A percentile compares a stretch with the other conserved stretches of the same genome.
phyloP scores from a whole-genome alignment of 371 early-diverging fungal species.

The Mortierella sp. region DNA sequence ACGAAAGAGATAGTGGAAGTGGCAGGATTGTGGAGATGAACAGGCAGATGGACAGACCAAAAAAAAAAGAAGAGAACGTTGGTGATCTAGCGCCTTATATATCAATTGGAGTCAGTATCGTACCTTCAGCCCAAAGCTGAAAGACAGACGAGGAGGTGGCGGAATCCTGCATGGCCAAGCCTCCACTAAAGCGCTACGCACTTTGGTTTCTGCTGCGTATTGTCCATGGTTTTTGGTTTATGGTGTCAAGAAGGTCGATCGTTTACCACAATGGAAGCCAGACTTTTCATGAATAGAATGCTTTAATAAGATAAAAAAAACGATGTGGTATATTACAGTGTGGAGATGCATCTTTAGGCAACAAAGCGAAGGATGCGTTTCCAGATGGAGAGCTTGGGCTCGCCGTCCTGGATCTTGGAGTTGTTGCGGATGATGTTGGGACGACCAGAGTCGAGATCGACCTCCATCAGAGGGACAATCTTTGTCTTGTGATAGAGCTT shows the following conservation, averaged over 20 bases:
- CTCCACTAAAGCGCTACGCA: background rate
- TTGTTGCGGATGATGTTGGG: slow-evolving; percentile 31
- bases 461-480: slow-evolving; percentile 68
- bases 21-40: background rate
- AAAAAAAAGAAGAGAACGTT: background rate
- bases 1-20: background rate
- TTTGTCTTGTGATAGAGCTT: slow-evolving; percentile 67
- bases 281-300: background rate
- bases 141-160: no score
- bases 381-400: slow-evolving; percentile 17
- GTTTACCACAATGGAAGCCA: background rate
- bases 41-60: background rate
- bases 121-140: background rate
- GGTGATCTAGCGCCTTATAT: background rate
- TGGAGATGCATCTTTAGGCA: slow-evolving; percentile 13
- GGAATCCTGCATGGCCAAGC: background rate
- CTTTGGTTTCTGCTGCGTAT: background rate
- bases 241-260: no score
- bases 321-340: background rate
- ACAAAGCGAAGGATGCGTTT: slow-evolving; percentile 20
- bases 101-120: background rate
- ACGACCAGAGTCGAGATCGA: slow-evolving; percentile 74
- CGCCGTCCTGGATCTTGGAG: background rate
- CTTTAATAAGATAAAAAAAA: background rate
- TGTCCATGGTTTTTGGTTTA: no score